Conservation (phyloP, 371 early-diverging fungal species). For the Dipsacomyces acuminosporus region DNA sequence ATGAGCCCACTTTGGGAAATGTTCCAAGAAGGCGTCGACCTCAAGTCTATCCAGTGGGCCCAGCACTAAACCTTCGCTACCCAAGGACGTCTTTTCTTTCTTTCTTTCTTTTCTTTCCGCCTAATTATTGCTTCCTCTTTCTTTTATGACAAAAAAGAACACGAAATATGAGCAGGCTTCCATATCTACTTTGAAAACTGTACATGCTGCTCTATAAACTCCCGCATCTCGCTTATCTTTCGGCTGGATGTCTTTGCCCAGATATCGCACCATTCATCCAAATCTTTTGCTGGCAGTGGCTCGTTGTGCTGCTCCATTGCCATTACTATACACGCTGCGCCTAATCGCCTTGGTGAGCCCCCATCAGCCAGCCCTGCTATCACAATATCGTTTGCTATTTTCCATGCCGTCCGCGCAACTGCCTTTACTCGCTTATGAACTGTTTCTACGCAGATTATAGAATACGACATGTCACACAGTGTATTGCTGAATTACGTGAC, state of each 20-base stretch:
- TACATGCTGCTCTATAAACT: conserved; percentile 5
- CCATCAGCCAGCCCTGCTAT: conserved; percentile 16
- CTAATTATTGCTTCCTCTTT: no score
- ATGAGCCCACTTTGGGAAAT: conserved; percentile 99
- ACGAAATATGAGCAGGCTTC: neutral
- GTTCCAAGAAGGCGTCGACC: conserved; percentile 91
- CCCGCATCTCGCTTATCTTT: neutral
- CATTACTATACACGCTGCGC: conserved; percentile 18
- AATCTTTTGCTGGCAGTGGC: conserved; percentile 14
- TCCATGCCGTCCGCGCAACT: conserved; percentile 12
- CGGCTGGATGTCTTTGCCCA: conserved; percentile 18
- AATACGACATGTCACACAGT: no score
- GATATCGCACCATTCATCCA: conserved; percentile 20
- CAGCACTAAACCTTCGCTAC: conserved; percentile 66
- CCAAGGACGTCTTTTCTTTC: no score
- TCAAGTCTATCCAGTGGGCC: conserved; percentile 89
- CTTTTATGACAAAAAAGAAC: neutral
- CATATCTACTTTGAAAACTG: neutral
- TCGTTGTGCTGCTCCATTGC: conserved; percentile 6
- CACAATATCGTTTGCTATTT: conserved; percentile 12
- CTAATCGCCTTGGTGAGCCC: conserved; percentile 12
- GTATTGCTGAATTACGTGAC: neutral
- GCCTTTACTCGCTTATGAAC: neutral
- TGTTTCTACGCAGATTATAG: neutral
- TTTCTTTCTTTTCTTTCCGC: no score